Evolutionary conservation across 371 early-diverging fungal genomes (phyloP).

Genomic region (Mucor ambiguus): DNA sequence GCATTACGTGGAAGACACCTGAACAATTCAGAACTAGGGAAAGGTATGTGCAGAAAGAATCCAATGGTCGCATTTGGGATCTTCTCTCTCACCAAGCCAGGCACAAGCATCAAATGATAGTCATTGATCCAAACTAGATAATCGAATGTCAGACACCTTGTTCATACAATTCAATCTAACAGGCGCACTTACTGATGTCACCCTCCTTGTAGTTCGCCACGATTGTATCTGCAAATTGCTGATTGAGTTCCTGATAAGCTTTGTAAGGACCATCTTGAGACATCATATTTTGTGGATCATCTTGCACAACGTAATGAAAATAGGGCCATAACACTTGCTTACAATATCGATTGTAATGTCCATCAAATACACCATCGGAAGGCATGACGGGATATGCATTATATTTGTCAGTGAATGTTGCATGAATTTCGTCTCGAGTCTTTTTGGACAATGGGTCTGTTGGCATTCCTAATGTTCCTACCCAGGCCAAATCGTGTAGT

Average conservation of each 20-base stretch:
- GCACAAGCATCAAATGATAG: slow-evolving; percentile 96
- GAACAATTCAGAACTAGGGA: slow-evolving; percentile 93
- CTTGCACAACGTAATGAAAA: slow-evolving; percentile 93
- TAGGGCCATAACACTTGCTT: slow-evolving; percentile 97
- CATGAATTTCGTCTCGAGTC: slow-evolving; percentile 59
- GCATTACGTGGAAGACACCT: slow-evolving; percentile 77
- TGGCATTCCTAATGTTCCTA: slow-evolving; percentile 77
- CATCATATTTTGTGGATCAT: slow-evolving; percentile 58
- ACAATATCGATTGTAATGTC: slow-evolving; percentile 93
- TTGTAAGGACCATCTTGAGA: slow-evolving; percentile 75
- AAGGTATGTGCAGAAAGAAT: slow-evolving; percentile 96
- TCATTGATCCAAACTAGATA: slow-evolving; percentile 95
- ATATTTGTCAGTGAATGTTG: slow-evolving; percentile 61
- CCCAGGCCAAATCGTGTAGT: slow-evolving; percentile 66
- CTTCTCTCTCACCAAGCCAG: slow-evolving; percentile 78
- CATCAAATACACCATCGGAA: slow-evolving; percentile 76
- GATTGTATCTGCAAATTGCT: slow-evolving; percentile 81
- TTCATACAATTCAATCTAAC: not conserved
- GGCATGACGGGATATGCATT: slow-evolving; percentile 85
- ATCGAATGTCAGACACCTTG: not conserved
- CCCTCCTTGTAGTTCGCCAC: slow-evolving; percentile 69
- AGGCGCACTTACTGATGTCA: slow-evolving; percentile 77
- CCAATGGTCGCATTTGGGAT: slow-evolving; percentile 87
- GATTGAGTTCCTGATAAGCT: slow-evolving; percentile 82
- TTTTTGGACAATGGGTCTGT: slow-evolving; percentile 68